phyloP scores from a whole-genome alignment of 768 basidiomycete genomes.

The Lentinula sp. region DNA sequence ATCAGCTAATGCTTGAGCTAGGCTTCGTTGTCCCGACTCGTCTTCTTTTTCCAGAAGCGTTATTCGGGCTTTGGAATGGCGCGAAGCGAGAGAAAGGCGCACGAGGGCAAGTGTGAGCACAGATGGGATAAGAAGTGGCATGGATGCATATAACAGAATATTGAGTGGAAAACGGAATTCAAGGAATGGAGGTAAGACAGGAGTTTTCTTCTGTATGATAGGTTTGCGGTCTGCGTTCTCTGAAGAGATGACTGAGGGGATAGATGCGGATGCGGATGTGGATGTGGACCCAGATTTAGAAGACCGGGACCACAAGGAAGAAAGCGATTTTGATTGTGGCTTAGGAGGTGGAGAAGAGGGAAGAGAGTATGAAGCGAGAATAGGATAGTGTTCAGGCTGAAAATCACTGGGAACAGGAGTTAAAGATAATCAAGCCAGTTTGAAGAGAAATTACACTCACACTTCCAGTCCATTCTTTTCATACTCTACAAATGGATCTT shows the following conservation, averaged over 20 bases:
- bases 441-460: not conserved
- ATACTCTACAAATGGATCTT: conserved; percentile 60
- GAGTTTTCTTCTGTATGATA: conserved; percentile 17
- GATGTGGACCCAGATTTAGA: not conserved
- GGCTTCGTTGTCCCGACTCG: conserved; percentile 24
- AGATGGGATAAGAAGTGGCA: conserved; percentile 64
- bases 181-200: conserved; percentile 46
- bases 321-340: conserved; percentile 32
- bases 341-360: conserved; percentile 37
- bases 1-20: conserved; percentile 48
- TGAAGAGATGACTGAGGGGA: not conserved
- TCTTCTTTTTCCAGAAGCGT: conserved; percentile 53
- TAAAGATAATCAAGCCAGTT: not conserved
- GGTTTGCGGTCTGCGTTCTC: conserved; percentile 28
- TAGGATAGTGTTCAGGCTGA: conserved; percentile 46
- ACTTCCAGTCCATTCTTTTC: conserved; percentile 62
- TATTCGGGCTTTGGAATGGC: conserved; percentile 59
- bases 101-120: conserved; percentile 47
- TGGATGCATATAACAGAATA: conserved; percentile 42
- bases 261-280: not conserved
- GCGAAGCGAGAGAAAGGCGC: conserved; percentile 52
- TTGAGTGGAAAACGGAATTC: conserved; percentile 65
- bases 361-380: conserved; percentile 48
- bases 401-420: conserved; percentile 34
- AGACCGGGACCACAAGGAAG: conserved; percentile 36